Base-by-base conservation (phyloP, 2,329 filamentous ascomycete species). In the Botrytis deweyae region DNA sequence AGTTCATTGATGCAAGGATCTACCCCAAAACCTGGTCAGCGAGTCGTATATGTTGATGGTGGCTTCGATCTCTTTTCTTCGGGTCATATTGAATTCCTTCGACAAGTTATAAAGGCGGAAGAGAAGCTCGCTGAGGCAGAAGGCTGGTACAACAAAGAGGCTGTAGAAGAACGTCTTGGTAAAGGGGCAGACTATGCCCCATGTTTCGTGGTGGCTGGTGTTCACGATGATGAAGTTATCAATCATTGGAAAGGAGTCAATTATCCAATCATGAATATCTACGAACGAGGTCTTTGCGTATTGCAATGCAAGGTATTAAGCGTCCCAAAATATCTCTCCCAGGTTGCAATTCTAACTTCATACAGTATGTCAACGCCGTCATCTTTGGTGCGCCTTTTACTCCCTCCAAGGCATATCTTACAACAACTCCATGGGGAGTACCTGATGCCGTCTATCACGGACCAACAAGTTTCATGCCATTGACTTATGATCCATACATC, bases 181-280 rank as follows among this genome's bases (percentile, higher is more conserved):
- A 81, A 84, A 9, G 92, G 92, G 25, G 87, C 87, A 64, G 93
- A 97, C 82, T 97, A 97, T 80, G 87, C 89, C 0, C 94, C 94
- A 0, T 92, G 91, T 10, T 98, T 93, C 81, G 88, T 99, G n/a
- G 89, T 98, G 62, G 95, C 94, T 3, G 96, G 96, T 67, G 91
- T 99, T 38, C 96, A 99, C 83, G 93, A 97, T 80, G 96, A 99
- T 82, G 90, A 92, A 76, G 94, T 97, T 75, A 97, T 99, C 83
- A 99, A 99, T 83, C 87, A 92, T 79, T 97, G 94, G 92, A 98
- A 98, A 84, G 95, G 96, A 52, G 88, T 98, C 79, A 99, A 99
- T 84, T 99, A 98, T 81, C 96, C 96, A 40, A 98, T 99, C 84
- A 99, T 99, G 96, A 99, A 98, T 85, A 95, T 97, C 73, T 97